A percentile compares a stretch with the other conserved stretches of the same genome.
Conservation (phyloP, 2,329 filamentous ascomycete species). For the Penicillium corylophilum region DNA sequence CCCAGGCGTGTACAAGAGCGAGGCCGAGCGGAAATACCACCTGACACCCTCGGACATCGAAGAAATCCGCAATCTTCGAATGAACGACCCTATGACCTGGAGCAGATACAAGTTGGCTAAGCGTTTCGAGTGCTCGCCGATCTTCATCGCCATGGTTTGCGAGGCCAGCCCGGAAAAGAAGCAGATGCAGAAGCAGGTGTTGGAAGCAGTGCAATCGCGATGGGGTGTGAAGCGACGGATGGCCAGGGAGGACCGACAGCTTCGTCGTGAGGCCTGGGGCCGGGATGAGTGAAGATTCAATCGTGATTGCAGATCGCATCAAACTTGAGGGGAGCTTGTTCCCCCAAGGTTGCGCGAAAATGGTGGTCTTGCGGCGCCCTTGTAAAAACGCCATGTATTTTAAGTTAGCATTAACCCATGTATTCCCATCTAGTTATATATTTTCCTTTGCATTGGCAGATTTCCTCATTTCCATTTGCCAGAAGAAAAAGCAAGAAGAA, state of each 20-base stretch:
- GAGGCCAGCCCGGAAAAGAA: slow-evolving; percentile 53
- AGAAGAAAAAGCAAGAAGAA: not conserved
- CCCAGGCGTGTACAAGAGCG: slow-evolving; percentile 50
- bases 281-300: slow-evolving; percentile 48
- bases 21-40: slow-evolving; percentile 62
- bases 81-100: slow-evolving; percentile 58
- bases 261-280: slow-evolving; percentile 62
- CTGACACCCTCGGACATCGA: slow-evolving; percentile 56
- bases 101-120: slow-evolving; percentile 59
- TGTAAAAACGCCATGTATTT: slow-evolving; percentile 26
- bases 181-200: slow-evolving; percentile 45
- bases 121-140: slow-evolving; percentile 61
- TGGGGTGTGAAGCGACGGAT: slow-evolving; percentile 61
- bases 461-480: no score
- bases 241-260: slow-evolving; percentile 60
- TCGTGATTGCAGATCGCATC: not conserved
- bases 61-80: slow-evolving; percentile 58
- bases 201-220: slow-evolving; percentile 56
- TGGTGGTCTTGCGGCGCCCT: slow-evolving; percentile 1
- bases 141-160: slow-evolving; percentile 62
- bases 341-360: not conserved
- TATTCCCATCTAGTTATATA: slow-evolving; percentile 13
- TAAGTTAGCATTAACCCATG: slow-evolving; percentile 22
- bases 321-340: not conserved
- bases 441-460: not conserved